These are phyloP conservation scores for Monilinia vaccinii-corymbosi DNA, from an alignment of 2,329 filamentous ascomycete genomes.

Conservation along the genomic window DNA sequence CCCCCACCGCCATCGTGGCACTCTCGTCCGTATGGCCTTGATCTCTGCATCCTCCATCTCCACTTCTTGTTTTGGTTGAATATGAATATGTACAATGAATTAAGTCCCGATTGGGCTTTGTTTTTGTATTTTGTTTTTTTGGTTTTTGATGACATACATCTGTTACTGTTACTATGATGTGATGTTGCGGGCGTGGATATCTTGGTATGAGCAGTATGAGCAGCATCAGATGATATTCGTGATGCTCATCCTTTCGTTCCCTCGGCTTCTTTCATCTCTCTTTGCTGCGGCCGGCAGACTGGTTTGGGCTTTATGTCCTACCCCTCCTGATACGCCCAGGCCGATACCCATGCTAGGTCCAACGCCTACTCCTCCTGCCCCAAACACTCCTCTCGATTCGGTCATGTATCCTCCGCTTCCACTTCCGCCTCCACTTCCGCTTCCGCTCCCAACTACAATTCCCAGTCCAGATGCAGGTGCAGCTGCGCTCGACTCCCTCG, in stretches of 20 bases:
- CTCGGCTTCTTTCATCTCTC: conserved; percentile 11
- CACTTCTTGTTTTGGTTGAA: too few species aligned
- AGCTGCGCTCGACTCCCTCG: conserved; percentile 23
- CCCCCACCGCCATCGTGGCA: too few species aligned
- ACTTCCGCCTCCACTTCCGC: too few species aligned
- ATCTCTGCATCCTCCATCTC: too few species aligned
- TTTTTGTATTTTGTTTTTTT: too few species aligned
- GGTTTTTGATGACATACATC: too few species aligned
- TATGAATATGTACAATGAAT: too few species aligned
- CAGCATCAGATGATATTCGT: conserved; percentile 22
- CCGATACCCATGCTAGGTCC: background rate
- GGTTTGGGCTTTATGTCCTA: background rate
- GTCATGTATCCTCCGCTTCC: background rate
- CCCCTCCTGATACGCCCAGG: background rate
- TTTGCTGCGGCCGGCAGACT: background rate
- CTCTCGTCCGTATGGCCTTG: too few species aligned
- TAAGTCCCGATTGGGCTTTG: too few species aligned
- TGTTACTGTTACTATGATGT: too few species aligned
- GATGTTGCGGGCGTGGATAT: too few species aligned
- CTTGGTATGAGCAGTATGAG: background rate
- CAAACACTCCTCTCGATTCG: background rate
- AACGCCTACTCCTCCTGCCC: conserved; percentile 7
- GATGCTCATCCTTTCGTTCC: conserved; percentile 26
- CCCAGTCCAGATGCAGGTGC: background rate
- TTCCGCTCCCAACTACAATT: background rate